Evolutionary conservation across 75 land plant species (phyloP).

Genomic region (Cupressus sempervirens): DNA sequence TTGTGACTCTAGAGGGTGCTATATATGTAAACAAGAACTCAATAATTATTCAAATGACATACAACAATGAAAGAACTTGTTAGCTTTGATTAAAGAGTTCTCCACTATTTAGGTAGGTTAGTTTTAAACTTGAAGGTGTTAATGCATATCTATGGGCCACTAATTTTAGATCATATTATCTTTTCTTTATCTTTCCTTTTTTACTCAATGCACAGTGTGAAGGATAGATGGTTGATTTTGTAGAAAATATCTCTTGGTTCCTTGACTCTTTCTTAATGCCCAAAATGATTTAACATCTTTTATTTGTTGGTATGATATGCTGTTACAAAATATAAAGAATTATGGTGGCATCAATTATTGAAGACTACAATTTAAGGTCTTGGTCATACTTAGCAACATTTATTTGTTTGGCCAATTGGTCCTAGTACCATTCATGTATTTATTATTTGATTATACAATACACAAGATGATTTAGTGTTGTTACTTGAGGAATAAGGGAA

Average conservation of each 20-base stretch:
- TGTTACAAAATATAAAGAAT: not conserved
- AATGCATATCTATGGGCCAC: not conserved
- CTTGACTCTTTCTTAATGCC: not conserved
- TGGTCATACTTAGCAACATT: not conserved
- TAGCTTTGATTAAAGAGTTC: not conserved
- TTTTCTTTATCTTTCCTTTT: not conserved
- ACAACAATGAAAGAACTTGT: constrained; percentile 43
- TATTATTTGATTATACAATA: not conserved
- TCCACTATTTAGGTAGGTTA: not conserved
- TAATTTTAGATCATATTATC: not conserved
- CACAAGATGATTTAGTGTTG: not conserved
- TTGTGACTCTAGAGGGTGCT: constrained; percentile 55
- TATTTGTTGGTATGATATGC: not conserved
- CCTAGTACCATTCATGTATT: not conserved
- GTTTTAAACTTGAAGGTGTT: not conserved
- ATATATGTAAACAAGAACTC: constrained; percentile 67
- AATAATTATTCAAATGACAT: constrained; percentile 58
- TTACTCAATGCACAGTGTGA: not conserved
- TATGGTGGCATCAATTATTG: not conserved
- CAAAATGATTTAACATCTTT: not conserved
- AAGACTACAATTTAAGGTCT: not conserved
- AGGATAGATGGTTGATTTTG: not conserved
- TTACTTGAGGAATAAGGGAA: not conserved
- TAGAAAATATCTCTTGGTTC: too few species aligned
- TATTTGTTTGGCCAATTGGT: not conserved